Base-by-base conservation (phyloP, 805 yeast genomes). In the Naumovozyma baii region DNA sequence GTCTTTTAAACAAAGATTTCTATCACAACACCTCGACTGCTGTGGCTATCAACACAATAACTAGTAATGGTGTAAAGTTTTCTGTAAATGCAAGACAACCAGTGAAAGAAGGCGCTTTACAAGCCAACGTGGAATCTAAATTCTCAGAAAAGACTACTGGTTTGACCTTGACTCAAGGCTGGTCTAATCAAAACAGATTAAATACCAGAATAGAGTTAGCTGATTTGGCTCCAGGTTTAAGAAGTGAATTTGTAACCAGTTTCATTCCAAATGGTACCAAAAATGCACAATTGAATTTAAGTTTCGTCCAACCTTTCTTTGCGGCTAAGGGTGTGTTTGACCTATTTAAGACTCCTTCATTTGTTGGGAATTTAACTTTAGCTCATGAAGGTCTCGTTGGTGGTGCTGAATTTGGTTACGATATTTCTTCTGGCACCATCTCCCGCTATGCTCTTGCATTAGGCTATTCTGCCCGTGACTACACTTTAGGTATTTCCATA, bases 371-470 rank as follows among this genome's bases (percentile, higher is more conserved):
- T 69, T 75, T 86, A 63, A 80, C 95, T 49, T 77, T 88, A 59
- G 94, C 95, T 60, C 94, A 85, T 71, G 95, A 87, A 57, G 96
- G 96, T 57, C 81, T 87, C 76, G 79, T 94, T 54, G 90, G 90
- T 55, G 98, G 98, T 70, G 94, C 88, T 54, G 95, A 92, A 72
- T 78, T 90, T 63, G 92, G 95, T 57, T 92, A 92, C 75, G 97
- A 92, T 72, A 85, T 92, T 62, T 74, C 84, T 55, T 75, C 83
- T 53, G 97, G 96, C 61, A 76, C 85, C 67, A 80, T 92, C 63
- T 83, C 95, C 69, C 84, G 84, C 68, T 87, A 87, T 78, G 80
- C 96, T 45, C 82, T 88, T 47, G 95, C 94, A 56, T 72, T 84
- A 56, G 97, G 96, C 62, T 92, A 86, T 83, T 72, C 83, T 62